Percentiles rank a stretch among this genome's conserved stretches.
Evolutionary conservation across 495 filamentous ascomycete species (phyloP).

Genomic region (Aspergillus conjunctus): DNA sequence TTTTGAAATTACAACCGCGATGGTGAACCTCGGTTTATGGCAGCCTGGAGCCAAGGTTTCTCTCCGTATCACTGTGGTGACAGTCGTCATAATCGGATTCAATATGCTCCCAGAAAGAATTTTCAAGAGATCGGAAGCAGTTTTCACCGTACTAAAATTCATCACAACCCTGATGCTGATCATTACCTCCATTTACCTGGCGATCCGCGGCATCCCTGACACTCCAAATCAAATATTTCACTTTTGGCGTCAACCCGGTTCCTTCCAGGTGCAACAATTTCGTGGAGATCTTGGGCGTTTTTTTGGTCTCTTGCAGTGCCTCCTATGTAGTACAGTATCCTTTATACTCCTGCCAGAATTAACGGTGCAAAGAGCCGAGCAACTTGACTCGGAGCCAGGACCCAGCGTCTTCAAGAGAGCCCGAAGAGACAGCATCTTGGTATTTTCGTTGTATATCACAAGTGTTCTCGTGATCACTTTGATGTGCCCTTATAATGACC

Average conservation of each 20-base stretch:
- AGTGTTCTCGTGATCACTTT: slow-evolving; percentile 58
- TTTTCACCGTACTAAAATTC: slow-evolving; percentile 79
- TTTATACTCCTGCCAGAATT: slow-evolving; percentile 60
- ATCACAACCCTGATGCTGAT: slow-evolving; percentile 74
- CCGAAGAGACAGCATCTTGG: slow-evolving; percentile 27
- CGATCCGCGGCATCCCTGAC: slow-evolving; percentile 66
- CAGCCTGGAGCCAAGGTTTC: slow-evolving; percentile 58
- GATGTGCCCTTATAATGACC: slow-evolving; percentile 58
- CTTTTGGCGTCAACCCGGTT: slow-evolving; percentile 73
- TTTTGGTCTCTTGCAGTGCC: slow-evolving; percentile 68
- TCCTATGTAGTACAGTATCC: slow-evolving; percentile 56
- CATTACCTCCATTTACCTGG: slow-evolving; percentile 66
- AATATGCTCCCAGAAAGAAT: slow-evolving; percentile 79
- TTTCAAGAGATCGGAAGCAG: slow-evolving; percentile 78
- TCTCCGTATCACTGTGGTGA: slow-evolving; percentile 72
- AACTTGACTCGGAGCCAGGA: slow-evolving; percentile 39
- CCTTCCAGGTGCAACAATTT: slow-evolving; percentile 66
- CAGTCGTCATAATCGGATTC: slow-evolving; percentile 65
- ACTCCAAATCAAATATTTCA: slow-evolving; percentile 71
- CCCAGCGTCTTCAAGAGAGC: slow-evolving; percentile 28
- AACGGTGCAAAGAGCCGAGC: slow-evolving; percentile 54
- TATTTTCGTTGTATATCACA: slow-evolving; percentile 63
- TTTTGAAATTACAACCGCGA: slow-evolving; percentile 78
- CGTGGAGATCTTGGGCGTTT: slow-evolving; percentile 64
- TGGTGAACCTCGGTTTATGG: slow-evolving; percentile 84